phyloP scores from a whole-genome alignment of 129 eudicot genomes.

The Helichrysum umbraculigerum region DNA sequence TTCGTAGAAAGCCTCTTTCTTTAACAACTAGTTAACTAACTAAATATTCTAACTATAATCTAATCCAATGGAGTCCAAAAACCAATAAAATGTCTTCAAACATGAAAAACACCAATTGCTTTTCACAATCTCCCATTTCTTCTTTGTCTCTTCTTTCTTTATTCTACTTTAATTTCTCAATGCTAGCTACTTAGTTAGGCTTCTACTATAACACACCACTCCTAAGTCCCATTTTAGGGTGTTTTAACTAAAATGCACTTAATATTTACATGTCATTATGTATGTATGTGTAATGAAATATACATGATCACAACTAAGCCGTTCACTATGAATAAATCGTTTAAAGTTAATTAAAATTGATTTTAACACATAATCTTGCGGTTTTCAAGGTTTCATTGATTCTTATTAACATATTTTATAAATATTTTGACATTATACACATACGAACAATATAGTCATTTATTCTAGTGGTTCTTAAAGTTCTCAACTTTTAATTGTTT shows the following conservation, averaged over 20 bases:
- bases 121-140: slow-evolving; percentile 37
- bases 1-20: too few species aligned
- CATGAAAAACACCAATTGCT: slow-evolving; percentile 37
- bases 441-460: too few species aligned
- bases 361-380: too few species aligned
- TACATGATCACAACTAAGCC: too few species aligned
- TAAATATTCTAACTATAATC: background rate
- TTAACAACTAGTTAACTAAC: background rate
- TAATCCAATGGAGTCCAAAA: background rate
- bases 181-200: slow-evolving; percentile 26
- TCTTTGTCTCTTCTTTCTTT: slow-evolving; percentile 21
- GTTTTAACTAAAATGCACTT: background rate
- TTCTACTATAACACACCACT: slow-evolving; percentile 31
- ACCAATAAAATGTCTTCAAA: slow-evolving; percentile 30
- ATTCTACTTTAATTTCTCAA: slow-evolving; percentile 25
- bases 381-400: too few species aligned
- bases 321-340: too few species aligned
- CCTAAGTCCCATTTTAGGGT: slow-evolving; percentile 4
- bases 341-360: too few species aligned
- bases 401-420: too few species aligned
- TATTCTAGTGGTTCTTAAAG: too few species aligned
- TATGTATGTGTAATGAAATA: too few species aligned
- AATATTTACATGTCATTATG: background rate
- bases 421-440: too few species aligned
- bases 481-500: too few species aligned